Evolutionary conservation across 352 stramenopile species (phyloP), one percentile per base, ranked within the genome.

Genomic region (Phytopythium sindhum): DNA sequence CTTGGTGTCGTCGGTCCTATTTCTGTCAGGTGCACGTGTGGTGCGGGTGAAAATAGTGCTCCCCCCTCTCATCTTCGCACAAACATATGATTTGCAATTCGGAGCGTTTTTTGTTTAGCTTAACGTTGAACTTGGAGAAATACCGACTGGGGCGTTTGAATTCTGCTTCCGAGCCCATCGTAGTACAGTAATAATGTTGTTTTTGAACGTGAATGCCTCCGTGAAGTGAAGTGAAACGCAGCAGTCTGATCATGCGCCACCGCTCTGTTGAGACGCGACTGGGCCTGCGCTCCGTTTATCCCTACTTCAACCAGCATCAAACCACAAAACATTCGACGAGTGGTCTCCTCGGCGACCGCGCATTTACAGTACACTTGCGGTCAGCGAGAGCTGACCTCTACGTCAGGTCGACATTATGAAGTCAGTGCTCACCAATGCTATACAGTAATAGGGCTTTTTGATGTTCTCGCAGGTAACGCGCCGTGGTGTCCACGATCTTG

Each of bases 181-280:
- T 24, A 29, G 15, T 10, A 24, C 45, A n/a, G n/a, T n/a, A n/a
- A n/a, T n/a, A n/a, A n/a, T n/a, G n/a, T n/a, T 52, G n/a, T 52
- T 57, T 57, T 57, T 37, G 28, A 33, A 57, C 29, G 51, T 57
- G 29, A 17, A 42, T 42, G 37, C 37, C 8, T 42, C 37, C 37
- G 37, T 42, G 37, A 42, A 42, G 37, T 42, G 8, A 42, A 42
- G 37, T 42, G 37, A 2, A 14, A 12, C 37, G 37, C 31, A 8
- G 31, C 31, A 3, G 31, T 8, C 31, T 35, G 31, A 35, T 35
- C 31, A 42, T 42, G 35, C 35, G 35, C 10, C 35, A 15, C 35
- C 12, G 41, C 41, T 23, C 41, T 47, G 41, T 23, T 52, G 45
- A 52, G 45, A 52, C 45, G n/a, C 45, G 45, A 2, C 45, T 42